These are phyloP conservation scores for Metschnikowia similis DNA, from an alignment of 805 yeast genomes.

Conservation along the genomic window DNA sequence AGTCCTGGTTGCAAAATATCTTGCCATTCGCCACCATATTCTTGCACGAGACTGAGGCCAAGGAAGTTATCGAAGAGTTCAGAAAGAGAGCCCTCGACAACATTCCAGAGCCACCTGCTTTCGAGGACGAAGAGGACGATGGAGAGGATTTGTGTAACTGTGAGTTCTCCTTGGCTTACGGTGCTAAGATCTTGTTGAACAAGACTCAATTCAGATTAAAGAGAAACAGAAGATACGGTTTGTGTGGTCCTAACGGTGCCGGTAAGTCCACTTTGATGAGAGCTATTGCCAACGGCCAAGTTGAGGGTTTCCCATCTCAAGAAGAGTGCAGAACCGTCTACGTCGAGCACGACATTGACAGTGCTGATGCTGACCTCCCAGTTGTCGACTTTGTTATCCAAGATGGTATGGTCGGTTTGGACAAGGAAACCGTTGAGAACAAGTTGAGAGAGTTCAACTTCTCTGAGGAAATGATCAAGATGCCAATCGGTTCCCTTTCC, in stretches of 20 bases:
- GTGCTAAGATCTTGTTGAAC: constrained; percentile 99
- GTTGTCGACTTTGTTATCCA: constrained; percentile 89
- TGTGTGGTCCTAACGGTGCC: constrained; percentile 63
- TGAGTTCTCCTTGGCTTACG: constrained; percentile 99
- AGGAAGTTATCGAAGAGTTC: constrained; percentile 86
- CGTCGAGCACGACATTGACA: constrained; percentile 99
- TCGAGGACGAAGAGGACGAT: constrained; percentile 96
- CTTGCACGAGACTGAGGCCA: constrained; percentile 89
- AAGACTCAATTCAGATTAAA: constrained; percentile 98
- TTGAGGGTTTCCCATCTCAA: constrained; percentile 99
- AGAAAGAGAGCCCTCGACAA: constrained; percentile 96
- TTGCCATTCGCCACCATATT: constrained; percentile 94
- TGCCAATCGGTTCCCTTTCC: constrained; percentile 95
- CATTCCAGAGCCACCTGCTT: constrained; percentile 93
- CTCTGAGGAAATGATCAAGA: constrained; percentile 85
- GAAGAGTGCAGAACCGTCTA: constrained; percentile 98
- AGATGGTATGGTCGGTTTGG: constrained; percentile 69
- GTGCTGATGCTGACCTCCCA: constrained; percentile 93
- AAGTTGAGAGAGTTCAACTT: constrained; percentile 89
- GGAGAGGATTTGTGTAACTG: constrained; percentile 99
- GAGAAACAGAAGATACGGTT: constrained; percentile 99
- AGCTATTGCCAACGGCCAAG: constrained; percentile 97
- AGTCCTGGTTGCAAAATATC: constrained; percentile 82
- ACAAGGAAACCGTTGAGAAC: constrained; percentile 63
- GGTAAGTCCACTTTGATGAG: constrained; percentile 73